A percentile compares a stretch with the other conserved stretches of the same genome.
Conservation (phyloP, 2,329 filamentous ascomycete species). For the Phaeosphaeriaceae sp. region DNA sequence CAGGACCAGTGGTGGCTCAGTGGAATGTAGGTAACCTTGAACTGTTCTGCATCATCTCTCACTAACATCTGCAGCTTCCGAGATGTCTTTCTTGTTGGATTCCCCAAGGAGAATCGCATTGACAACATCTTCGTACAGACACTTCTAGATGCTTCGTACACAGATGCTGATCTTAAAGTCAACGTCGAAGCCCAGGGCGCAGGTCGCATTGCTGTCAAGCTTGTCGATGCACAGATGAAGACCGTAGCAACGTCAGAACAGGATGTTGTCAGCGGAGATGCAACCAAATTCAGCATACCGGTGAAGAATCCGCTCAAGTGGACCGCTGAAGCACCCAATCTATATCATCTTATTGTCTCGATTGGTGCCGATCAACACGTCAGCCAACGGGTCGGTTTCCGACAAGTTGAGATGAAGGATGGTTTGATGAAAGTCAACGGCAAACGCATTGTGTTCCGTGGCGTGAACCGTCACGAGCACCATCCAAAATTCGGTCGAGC, state of each 20-base stretch:
- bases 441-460: conserved; percentile 65
- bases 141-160: conserved; percentile 60
- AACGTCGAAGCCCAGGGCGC: conserved; percentile 53
- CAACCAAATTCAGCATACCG: conserved; percentile 46
- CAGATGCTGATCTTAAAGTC: conserved; percentile 59
- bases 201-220: conserved; percentile 51
- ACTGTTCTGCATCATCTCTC: not conserved
- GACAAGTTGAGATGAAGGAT: conserved; percentile 67
- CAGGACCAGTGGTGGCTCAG: conserved; percentile 74
- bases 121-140: conserved; percentile 66
- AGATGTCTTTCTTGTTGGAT: conserved; percentile 68
- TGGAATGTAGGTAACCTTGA: conserved; percentile 48
- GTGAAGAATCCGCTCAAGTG: conserved; percentile 67
- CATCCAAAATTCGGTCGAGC: conserved; percentile 69
- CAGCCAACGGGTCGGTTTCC: conserved; percentile 67
- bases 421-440: conserved; percentile 70
- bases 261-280: conserved; percentile 18
- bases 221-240: conserved; percentile 53
- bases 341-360: conserved; percentile 63
- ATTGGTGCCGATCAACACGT: conserved; percentile 52
- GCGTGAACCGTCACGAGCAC: conserved; percentile 75
- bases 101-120: conserved; percentile 60
- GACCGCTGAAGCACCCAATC: conserved; percentile 71
- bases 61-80: conserved; percentile 64
- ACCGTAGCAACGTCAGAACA: conserved; percentile 17